Conservation (phyloP, 768 basidiomycete genomes). For the Suillus cothurnatus region DNA sequence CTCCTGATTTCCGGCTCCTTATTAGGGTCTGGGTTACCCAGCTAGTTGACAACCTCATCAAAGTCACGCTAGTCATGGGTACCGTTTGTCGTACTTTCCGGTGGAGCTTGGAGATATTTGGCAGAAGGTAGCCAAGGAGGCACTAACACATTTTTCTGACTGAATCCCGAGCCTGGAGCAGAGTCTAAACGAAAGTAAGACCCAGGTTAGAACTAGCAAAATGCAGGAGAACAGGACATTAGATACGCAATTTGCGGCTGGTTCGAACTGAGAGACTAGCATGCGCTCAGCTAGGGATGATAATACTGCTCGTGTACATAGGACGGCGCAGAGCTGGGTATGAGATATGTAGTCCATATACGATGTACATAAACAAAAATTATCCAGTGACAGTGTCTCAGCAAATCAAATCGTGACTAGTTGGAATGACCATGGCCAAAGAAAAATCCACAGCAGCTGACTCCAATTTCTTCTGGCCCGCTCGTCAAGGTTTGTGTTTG, state of each 20-base stretch:
- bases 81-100: too few relatives aligned
- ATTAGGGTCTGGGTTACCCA: too few relatives aligned
- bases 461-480: neutral
- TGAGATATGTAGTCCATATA: neutral
- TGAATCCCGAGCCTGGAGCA: too few relatives aligned
- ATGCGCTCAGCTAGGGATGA: neutral
- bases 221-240: too few relatives aligned
- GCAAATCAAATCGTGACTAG: neutral
- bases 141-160: too few relatives aligned
- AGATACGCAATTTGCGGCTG: neutral
- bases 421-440: neutral
- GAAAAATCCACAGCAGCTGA: neutral
- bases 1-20: too few relatives aligned
- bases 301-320: neutral
- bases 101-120: too few relatives aligned
- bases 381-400: neutral
- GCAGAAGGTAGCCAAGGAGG: too few relatives aligned
- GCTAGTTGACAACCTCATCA: too few relatives aligned
- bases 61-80: too few relatives aligned
- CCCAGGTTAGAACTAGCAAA: too few relatives aligned
- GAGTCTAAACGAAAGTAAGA: too few relatives aligned
- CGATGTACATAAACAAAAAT: neutral
- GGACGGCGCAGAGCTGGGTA: neutral
- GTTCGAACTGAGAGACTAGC: neutral
- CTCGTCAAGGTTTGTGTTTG: neutral